Percentiles rank a stretch among this genome's conserved stretches.
Conservation (phyloP, 2,329 filamentous ascomycete genomes). For the Diplodia seriata region DNA sequence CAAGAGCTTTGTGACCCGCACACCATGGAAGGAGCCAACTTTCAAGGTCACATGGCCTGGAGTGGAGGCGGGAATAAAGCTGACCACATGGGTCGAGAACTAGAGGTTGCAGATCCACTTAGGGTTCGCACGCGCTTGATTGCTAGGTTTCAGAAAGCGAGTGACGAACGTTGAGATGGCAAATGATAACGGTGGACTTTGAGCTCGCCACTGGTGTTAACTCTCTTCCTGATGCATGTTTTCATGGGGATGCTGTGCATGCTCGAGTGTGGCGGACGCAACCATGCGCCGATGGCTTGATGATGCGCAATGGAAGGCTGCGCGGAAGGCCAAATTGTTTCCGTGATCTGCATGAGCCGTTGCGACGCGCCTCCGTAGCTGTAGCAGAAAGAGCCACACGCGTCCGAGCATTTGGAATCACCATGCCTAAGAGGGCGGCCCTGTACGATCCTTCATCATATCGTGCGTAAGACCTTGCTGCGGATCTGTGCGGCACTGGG, state of each 20-base stretch:
- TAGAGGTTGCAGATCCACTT: constrained; percentile 19
- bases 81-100: background rate
- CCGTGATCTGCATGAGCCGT: constrained; percentile 24
- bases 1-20: background rate
- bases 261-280: background rate
- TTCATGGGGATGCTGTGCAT: background rate
- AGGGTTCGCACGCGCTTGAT: constrained; percentile 1
- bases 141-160: constrained; percentile 20
- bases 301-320: constrained; percentile 19
- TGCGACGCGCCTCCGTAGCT: constrained; percentile 13
- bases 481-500: constrained; percentile 9
- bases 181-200: background rate
- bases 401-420: constrained; percentile 20
- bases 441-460: constrained; percentile 15
- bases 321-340: constrained; percentile 21
- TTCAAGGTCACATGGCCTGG: background rate
- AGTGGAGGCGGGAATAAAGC: background rate
- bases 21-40: background rate
- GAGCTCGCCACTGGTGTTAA: constrained; percentile 17
- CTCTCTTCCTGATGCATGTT: constrained; percentile 2
- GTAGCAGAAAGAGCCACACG: constrained; percentile 21
- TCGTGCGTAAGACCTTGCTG: background rate
- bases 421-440: background rate
- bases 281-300: constrained; percentile 12
- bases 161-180: constrained; percentile 2